A percentile compares a stretch with the other conserved stretches of the same genome.
These are phyloP conservation scores for Cryptosporidium viatorum DNA, from an alignment of 169 alveolate species.

Conservation along the genomic window DNA sequence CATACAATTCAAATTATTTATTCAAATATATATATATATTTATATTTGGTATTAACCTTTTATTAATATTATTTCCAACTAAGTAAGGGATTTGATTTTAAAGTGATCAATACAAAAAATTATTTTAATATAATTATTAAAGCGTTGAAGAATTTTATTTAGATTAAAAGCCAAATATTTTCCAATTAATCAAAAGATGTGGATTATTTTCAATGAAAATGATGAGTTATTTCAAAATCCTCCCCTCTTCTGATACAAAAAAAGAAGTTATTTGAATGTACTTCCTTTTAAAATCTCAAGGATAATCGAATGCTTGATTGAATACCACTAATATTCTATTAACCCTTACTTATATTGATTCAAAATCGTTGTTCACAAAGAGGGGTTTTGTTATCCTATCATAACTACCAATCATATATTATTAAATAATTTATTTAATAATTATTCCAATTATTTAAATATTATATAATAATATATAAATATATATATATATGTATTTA, in stretches of 20 bases:
- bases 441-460: too few species aligned
- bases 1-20: neutral
- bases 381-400: neutral
- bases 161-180: neutral
- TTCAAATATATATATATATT: neutral
- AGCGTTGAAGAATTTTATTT: too few species aligned
- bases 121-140: too few species aligned
- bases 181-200: neutral
- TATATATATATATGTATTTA: too few species aligned
- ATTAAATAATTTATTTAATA: too few species aligned
- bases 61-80: neutral
- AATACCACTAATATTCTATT: neutral
- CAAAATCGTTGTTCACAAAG: neutral
- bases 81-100: too few species aligned
- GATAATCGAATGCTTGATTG: neutral
- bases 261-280: too few species aligned
- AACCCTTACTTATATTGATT: neutral
- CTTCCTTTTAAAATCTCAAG: neutral
- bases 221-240: too few species aligned
- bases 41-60: too few species aligned
- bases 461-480: too few species aligned
- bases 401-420: neutral
- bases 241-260: neutral
- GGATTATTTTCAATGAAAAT: too few species aligned
- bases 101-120: neutral